phyloP scores from a whole-genome alignment of 495 filamentous ascomycete genomes.

The Penicillium parvum region DNA sequence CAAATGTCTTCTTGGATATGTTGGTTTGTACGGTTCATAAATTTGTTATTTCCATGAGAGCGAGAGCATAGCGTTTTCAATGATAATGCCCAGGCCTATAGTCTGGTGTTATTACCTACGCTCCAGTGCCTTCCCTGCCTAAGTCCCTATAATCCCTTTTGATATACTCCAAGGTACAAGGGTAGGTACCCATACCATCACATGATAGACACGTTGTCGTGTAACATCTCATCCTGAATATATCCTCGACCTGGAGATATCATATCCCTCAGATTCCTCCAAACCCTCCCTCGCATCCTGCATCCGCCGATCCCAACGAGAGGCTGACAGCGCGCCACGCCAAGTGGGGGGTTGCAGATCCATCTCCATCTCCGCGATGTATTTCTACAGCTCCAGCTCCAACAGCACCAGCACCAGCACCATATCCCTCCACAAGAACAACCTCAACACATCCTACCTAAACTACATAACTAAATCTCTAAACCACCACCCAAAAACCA shows the following conservation, averaged over 20 bases:
- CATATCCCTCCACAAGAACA: no score
- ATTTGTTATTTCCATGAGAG: slow-evolving; percentile 1
- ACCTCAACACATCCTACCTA: neutral
- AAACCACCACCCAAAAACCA: no score
- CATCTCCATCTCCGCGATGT: slow-evolving; percentile 1
- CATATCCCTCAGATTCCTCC: no score
- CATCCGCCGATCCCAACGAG: slow-evolving; percentile 2
- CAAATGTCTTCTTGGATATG: slow-evolving; percentile 6
- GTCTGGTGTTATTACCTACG: no score
- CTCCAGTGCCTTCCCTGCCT: no score
- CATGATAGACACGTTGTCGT: no score
- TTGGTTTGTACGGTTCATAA: slow-evolving; percentile 8
- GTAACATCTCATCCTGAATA: neutral
- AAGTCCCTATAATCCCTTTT: no score
- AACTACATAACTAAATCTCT: neutral
- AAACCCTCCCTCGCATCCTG: neutral
- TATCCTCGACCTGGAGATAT: no score
- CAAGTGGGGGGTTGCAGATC: slow-evolving; percentile 22
- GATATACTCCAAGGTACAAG: no score
- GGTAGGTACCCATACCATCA: no score
- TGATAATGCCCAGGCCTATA: no score
- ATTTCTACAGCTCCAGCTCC: neutral
- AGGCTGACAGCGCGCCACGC: slow-evolving; percentile 20
- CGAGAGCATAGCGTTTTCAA: slow-evolving; percentile 1
- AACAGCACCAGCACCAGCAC: neutral